Evolutionary conservation across 257 asterid genomes (phyloP).

Genomic region (Scutellaria baicalensis): DNA sequence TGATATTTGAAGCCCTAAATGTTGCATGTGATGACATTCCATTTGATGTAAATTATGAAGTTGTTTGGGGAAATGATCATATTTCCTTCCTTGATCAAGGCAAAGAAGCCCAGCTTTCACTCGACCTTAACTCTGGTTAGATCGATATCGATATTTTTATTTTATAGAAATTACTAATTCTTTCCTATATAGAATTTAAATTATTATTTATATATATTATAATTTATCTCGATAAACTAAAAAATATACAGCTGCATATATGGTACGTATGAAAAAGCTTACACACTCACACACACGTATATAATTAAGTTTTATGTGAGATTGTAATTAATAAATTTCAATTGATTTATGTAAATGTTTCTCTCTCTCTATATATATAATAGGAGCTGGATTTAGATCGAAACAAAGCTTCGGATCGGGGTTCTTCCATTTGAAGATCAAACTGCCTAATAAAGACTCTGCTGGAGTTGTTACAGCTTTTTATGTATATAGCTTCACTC

Average conservation of each 20-base stretch:
- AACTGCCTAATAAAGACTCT: constrained; percentile 44
- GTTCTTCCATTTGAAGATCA: constrained; percentile 54
- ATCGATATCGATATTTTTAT: not conserved
- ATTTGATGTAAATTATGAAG: constrained; percentile 31
- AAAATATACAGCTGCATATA: too few relatives aligned
- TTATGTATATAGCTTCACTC: constrained; percentile 29
- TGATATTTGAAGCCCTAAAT: not conserved
- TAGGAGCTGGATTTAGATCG: constrained; percentile 69
- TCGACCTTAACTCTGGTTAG: constrained; percentile 51
- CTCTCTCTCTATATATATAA: too few relatives aligned
- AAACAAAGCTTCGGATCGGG: constrained; percentile 59
- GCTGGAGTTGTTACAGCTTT: constrained; percentile 71
- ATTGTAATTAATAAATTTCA: too few relatives aligned
- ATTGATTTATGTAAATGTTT: not conserved
- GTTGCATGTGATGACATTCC: constrained; percentile 10
- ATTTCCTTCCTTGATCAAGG: constrained; percentile 27
- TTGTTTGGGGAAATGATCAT: constrained; percentile 44
- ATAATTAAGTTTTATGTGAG: too few relatives aligned
- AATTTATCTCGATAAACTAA: too few relatives aligned
- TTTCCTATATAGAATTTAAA: too few relatives aligned
- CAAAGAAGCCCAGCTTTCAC: constrained; percentile 39
- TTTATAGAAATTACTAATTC: not conserved
- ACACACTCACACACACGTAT: too few relatives aligned
- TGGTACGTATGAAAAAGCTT: too few relatives aligned
- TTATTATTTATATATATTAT: too few relatives aligned